Percentiles rank a stretch among this genome's conserved stretches.
Evolutionary conservation across 2,329 filamentous ascomycete species (phyloP).

Genomic region (Pyricularia pennisetigena): DNA sequence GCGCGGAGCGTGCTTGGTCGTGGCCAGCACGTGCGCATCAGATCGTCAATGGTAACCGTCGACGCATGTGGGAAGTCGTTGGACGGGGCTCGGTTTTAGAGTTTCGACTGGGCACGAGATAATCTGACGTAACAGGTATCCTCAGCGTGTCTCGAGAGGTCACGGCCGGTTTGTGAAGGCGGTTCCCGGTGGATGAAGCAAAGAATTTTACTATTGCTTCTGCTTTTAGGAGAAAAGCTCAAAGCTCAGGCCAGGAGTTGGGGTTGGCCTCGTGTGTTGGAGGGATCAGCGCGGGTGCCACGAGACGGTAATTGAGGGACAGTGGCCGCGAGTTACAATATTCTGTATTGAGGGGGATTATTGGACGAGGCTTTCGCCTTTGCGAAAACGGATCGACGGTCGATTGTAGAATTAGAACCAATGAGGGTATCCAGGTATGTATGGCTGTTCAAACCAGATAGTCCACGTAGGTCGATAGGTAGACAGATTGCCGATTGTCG

Average conservation of each 20-base stretch:
- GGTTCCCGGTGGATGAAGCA: background rate
- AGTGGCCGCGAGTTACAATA: background rate
- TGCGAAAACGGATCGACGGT: background rate
- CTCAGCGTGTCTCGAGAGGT: background rate
- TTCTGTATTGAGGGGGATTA: background rate
- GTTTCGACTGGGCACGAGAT: background rate
- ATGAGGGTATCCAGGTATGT: background rate
- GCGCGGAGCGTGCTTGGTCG: slow-evolving; percentile 3
- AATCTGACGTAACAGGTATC: background rate
- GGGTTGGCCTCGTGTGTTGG: background rate
- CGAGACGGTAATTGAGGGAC: background rate
- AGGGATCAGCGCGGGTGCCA: background rate
- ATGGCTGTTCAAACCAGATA: too few species aligned
- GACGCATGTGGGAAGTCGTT: slow-evolving; percentile 4
- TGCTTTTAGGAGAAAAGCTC: background rate
- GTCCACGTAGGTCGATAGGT: background rate
- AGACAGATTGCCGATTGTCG: background rate
- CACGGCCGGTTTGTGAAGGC: background rate
- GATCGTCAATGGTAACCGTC: slow-evolving; percentile 1
- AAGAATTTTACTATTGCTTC: background rate
- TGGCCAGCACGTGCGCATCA: slow-evolving; percentile 3
- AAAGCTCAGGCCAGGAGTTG: background rate
- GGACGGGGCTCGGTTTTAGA: background rate
- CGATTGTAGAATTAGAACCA: background rate
- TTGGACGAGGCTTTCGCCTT: background rate